A percentile compares a stretch with the other conserved stretches of the same genome.
phyloP scores from a whole-genome alignment of 371 early-diverging fungal species.

The Rhizopus delemar region DNA sequence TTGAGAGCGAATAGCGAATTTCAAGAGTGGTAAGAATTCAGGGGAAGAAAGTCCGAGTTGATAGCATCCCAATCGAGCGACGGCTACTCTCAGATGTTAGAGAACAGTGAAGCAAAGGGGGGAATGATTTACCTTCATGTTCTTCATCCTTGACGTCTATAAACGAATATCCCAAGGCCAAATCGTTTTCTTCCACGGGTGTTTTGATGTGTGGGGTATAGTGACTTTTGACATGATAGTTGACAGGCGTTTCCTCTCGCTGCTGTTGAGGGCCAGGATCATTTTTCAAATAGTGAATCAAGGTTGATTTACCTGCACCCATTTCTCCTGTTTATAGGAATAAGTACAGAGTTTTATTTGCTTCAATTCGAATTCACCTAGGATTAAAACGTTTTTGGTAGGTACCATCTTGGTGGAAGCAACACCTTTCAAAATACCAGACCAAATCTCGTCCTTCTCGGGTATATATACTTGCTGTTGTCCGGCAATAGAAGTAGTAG shows the following conservation, averaged over 20 bases:
- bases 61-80: constrained; percentile 78
- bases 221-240: constrained; percentile 25
- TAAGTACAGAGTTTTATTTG: background rate
- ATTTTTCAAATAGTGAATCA: constrained; percentile 69
- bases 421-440: constrained; percentile 69
- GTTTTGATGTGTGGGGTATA: constrained; percentile 20
- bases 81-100: constrained; percentile 27
- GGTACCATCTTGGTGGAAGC: constrained; percentile 72
- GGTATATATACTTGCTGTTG: constrained; percentile 22
- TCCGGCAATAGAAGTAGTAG: constrained; percentile 27
- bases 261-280: constrained; percentile 54
- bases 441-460: constrained; percentile 74
- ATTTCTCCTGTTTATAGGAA: constrained; percentile 51
- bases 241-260: constrained; percentile 28
- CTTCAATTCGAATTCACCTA: constrained; percentile 45
- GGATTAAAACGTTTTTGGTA: constrained; percentile 70
- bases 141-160: constrained; percentile 81
- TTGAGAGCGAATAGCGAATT: constrained; percentile 66
- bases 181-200: constrained; percentile 42
- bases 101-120: background rate
- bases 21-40: constrained; percentile 67
- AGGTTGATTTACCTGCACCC: constrained; percentile 71
- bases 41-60: constrained; percentile 71
- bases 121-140: constrained; percentile 53
- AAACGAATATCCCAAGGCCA: constrained; percentile 78